A percentile compares a stretch with the other conserved stretches of the same genome.
Evolutionary conservation across 371 early-diverging fungal genomes (phyloP).

Genomic region (Mucor plumbeus): DNA sequence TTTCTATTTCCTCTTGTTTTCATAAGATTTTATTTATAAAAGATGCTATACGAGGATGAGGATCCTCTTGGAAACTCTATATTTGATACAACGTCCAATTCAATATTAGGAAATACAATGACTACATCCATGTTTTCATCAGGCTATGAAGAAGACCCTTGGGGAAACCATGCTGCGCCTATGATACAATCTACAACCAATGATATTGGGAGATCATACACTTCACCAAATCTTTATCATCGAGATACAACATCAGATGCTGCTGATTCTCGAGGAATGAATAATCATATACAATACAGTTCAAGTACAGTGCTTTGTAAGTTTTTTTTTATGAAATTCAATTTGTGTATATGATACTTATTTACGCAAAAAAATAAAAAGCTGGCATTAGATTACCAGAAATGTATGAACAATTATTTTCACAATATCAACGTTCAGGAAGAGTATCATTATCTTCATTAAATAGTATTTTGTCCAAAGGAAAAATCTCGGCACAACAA

Average conservation of each 20-base stretch:
- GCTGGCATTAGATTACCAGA: constrained; percentile 50
- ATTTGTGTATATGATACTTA: neutral
- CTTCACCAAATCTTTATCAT: constrained; percentile 21
- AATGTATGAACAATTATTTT: constrained; percentile 56
- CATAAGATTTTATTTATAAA: neutral
- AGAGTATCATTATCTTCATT: constrained; percentile 53
- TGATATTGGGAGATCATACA: constrained; percentile 24
- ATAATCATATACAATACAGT: neutral
- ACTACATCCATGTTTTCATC: constrained; percentile 36
- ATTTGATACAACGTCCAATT: constrained; percentile 25
- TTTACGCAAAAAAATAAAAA: constrained; percentile 8
- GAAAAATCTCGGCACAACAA: constrained; percentile 48
- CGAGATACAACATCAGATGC: constrained; percentile 20
- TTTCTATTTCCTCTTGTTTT: neutral
- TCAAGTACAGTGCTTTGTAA: constrained; percentile 24
- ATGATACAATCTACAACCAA: neutral
- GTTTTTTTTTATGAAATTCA: neutral
- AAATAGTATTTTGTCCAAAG: constrained; percentile 50
- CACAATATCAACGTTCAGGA: constrained; percentile 49
- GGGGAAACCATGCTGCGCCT: constrained; percentile 27
- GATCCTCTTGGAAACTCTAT: constrained; percentile 39
- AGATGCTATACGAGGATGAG: constrained; percentile 38
- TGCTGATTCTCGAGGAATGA: neutral
- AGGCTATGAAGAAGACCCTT: constrained; percentile 42
- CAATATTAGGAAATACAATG: constrained; percentile 29